Conservation (phyloP, 2,329 filamentous ascomycete species). For the Botrytis paeoniae region DNA sequence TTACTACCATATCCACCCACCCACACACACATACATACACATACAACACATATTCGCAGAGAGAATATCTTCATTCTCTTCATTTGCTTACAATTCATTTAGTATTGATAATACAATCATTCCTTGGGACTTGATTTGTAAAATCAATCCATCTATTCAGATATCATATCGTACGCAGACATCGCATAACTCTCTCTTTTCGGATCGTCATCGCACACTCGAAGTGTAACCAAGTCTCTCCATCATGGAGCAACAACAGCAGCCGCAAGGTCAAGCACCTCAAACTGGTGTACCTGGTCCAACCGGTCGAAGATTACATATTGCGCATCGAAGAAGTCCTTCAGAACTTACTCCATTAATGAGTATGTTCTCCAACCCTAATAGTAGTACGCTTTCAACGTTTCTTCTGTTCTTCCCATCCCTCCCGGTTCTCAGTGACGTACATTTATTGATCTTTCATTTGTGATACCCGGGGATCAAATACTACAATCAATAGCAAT, state of each 20-base stretch:
- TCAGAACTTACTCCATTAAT: constrained; percentile 96
- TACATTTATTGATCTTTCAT: constrained; percentile 25
- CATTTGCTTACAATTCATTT: constrained; percentile 32
- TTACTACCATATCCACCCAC: neutral
- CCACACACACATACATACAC: neutral
- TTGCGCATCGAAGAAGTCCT: constrained; percentile 93
- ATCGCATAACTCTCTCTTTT: neutral
- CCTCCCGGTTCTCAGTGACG: constrained; percentile 18
- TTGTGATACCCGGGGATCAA: neutral
- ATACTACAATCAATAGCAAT: neutral
- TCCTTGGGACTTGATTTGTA: neutral
- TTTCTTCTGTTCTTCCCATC: constrained; percentile 14
- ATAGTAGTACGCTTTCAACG: constrained; percentile 55
- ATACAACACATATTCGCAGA: neutral
- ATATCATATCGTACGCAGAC: neutral
- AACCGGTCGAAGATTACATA: constrained; percentile 86
- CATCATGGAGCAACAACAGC: constrained; percentile 44
- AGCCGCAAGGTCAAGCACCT: constrained; percentile 28
- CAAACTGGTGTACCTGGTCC: constrained; percentile 65
- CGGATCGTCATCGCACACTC: constrained; percentile 41
- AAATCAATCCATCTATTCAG: neutral
- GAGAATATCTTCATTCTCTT: constrained; percentile 28
- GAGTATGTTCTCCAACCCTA: constrained; percentile 71
- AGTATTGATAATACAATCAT: neutral
- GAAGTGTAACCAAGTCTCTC: constrained; percentile 44